These are phyloP conservation scores for Candida argentea DNA, from an alignment of 805 yeast genomes.

Conservation along the genomic window DNA sequence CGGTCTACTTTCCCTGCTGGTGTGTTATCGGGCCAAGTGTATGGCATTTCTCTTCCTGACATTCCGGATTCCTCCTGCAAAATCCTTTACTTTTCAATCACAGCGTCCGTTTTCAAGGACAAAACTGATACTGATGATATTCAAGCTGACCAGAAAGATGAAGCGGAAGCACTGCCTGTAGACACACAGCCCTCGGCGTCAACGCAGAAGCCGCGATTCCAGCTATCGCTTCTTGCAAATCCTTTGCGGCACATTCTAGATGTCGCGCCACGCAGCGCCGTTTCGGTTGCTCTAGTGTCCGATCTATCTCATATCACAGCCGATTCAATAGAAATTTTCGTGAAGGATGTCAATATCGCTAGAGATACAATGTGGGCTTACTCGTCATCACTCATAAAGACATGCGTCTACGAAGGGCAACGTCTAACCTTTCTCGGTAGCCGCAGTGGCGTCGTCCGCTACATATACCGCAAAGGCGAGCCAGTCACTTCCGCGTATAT, in stretches of 20 bases:
- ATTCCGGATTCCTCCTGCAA: constrained; percentile 13
- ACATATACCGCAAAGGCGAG: constrained; percentile 57
- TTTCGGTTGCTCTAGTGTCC: constrained; percentile 40
- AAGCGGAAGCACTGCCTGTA: not conserved
- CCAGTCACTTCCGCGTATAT: constrained; percentile 68
- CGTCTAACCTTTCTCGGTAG: constrained; percentile 49
- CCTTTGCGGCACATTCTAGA: constrained; percentile 52
- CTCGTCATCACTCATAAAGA: constrained; percentile 47
- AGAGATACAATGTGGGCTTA: constrained; percentile 92
- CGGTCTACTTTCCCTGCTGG: constrained; percentile 42
- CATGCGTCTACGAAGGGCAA: constrained; percentile 62
- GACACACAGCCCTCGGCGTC: not conserved
- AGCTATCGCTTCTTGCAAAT: constrained; percentile 49
- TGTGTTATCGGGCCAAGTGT: constrained; percentile 63
- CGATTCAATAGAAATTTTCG: constrained; percentile 72
- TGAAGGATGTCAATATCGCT: constrained; percentile 71
- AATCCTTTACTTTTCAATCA: constrained; percentile 36
- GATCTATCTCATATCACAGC: constrained; percentile 46
- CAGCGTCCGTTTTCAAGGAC: constrained; percentile 15
- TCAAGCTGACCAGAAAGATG: not conserved
- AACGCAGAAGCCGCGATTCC: constrained; percentile 18
- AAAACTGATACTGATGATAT: constrained; percentile 3
- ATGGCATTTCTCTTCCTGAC: constrained; percentile 49
- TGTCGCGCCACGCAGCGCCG: constrained; percentile 57
- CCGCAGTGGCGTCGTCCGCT: constrained; percentile 54